Evolutionary conservation across 306 rosid genomes (phyloP), one percentile per base, ranked within the genome.

Genomic region (Astragalus glycyphyllos): DNA sequence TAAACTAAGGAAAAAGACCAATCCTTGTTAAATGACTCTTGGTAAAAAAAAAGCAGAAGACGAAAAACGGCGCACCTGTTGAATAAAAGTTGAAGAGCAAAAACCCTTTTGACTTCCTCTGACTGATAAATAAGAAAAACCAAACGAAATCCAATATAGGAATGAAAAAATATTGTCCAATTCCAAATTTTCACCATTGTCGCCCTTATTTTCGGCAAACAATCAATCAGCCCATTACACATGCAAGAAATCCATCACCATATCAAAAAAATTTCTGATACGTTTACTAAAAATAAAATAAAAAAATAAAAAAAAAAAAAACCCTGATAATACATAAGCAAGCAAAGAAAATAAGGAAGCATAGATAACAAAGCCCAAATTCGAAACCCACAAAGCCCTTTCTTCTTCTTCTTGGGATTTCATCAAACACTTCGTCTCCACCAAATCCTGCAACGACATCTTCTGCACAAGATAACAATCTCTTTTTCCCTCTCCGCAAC

Each of bases 401-500:
- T 77, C 89, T 0, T 83, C 89, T 0, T 83, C 98, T 14, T 84
- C 23, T 20, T 20, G 91, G 90, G 82, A 90, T 12, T 90, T 83
- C 73, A 66, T 91, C 91, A 90, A 87, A 74, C 89, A 86, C 69
- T 76, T 90, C 64, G 86, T 90, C 86, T 80, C 89, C 71, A 47
- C 84, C 7, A 87, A 86, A 5, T 55, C 88, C 9, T 73, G 80
- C 77, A 83, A 84, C n/a, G n/a, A n/a, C n/a, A 82, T 14, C 34
- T 42, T 15, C 77, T 74, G 0, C 42, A 69, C 0, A 80, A 72
- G 87, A 77, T 10, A 64, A 69, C 55, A 69, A 79, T 72, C 79
- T 58, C 37, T 87, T 84, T 72, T 86, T 91, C 58, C 99, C 97
- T 0, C 96, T 91, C 72, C 86, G 97, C 6, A 94, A 94, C 80